Base-by-base conservation (phyloP, 257 asterid genomes). In the Thymus mandschuricus region DNA sequence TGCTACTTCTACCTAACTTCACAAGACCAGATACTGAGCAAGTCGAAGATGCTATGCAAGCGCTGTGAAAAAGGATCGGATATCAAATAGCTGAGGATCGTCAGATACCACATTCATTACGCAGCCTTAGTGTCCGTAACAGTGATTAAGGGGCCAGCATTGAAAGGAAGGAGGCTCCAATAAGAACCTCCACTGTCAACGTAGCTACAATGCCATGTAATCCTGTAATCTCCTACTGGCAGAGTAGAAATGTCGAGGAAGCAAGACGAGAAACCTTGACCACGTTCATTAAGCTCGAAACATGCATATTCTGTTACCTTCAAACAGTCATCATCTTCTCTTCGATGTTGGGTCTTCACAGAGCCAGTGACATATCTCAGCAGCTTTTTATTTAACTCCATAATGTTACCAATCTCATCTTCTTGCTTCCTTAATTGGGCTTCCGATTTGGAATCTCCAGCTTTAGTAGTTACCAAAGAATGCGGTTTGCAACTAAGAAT, bases 211-310 rank as follows among this genome's bases (percentile, higher is more conserved):
- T 71, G 90, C 99, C 98, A 95, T 63, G 76, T 83, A 64, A 95
- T 86, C 76, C 80, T 82, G 79, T 89, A 89, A 68, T 81, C 68
- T 44, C 99, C 99, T 38, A 66, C 79, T 0, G 92, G 91, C 46
- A 89, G 83, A 49, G 67, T 54, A 13, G 96, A 92, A 48, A 80
- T 76, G 58, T 92, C 93, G 30, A 92, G 92, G 83, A 88, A 83
- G 81, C 97, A 86, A 64, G 92, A 75, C n/a, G 93, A 83, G 73
- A 95, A 86, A 68, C 99, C 98, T 75, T 87, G 98, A 59, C 93
- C 83, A 28, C 81, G 75, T 65, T 76, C 78, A 29, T 83, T 86
- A 15, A 81, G 80, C 44, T 84, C 83, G 68, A 95, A 92, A 64
- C 76, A 59, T 15, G 83, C 75, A 60, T 80, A 89, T 65, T 70